A percentile compares a stretch with the other conserved stretches of the same genome.
Conservation (phyloP, 192 early-diverging fungal genomes). For the Physocladia obscura region DNA sequence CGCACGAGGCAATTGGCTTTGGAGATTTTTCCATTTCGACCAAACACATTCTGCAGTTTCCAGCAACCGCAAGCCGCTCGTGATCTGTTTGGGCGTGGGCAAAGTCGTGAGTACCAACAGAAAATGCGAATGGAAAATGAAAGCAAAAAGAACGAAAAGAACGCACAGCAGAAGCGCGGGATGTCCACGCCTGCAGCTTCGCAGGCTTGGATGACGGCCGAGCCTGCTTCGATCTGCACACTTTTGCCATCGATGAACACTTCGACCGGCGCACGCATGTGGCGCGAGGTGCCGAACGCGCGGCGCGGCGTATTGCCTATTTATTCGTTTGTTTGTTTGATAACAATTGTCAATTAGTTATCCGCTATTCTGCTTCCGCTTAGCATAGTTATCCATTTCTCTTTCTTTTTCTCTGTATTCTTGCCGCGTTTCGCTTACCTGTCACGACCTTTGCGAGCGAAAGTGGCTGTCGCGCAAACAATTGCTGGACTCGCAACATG, state of each 20-base stretch:
- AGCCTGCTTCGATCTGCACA: conserved; percentile 86
- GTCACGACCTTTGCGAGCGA: no score
- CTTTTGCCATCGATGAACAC: conserved; percentile 86
- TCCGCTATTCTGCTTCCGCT: no score
- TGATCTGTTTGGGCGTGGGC: conserved; percentile 61
- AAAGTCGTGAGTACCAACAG: conserved; percentile 50
- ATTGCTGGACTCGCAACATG: no score
- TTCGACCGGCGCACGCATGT: conserved; percentile 34
- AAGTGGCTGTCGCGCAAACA: no score
- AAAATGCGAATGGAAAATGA: no score
- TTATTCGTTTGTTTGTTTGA: no score
- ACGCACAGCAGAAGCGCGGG: conserved; percentile 67
- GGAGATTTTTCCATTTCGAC: conserved; percentile 96
- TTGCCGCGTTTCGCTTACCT: no score
- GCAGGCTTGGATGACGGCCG: conserved; percentile 96
- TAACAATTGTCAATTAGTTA: no score
- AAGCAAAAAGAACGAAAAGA: conserved; percentile 2
- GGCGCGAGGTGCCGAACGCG: not conserved
- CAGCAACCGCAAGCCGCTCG: conserved; percentile 92
- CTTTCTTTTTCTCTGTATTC: no score
- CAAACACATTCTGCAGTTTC: conserved; percentile 99
- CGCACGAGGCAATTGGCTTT: conserved; percentile 96
- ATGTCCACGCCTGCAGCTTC: conserved; percentile 92
- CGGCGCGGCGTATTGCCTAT: not conserved
- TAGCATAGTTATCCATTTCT: no score